Conservation (phyloP, 768 basidiomycete genomes). For the Amanita thiersii region DNA sequence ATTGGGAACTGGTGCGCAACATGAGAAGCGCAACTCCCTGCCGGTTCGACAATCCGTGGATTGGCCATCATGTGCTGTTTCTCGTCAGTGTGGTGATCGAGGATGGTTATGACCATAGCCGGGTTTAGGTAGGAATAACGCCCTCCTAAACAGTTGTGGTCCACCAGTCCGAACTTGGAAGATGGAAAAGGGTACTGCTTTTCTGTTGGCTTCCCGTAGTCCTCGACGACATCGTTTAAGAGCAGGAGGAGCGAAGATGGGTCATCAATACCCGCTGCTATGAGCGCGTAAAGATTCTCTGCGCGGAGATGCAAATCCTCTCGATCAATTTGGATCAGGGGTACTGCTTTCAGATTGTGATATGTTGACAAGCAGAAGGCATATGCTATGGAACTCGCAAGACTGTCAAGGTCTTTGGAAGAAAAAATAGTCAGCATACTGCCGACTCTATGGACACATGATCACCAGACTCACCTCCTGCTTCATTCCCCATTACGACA, state of each 20-base stretch:
- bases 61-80: slow-evolving; percentile 48
- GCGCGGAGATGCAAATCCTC: slow-evolving; percentile 71
- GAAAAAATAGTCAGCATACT: not conserved
- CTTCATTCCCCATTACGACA: slow-evolving; percentile 92
- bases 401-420: slow-evolving; percentile 82
- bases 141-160: slow-evolving; percentile 71
- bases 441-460: slow-evolving; percentile 1
- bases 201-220: not conserved
- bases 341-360: slow-evolving; percentile 49
- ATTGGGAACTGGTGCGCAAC: slow-evolving; percentile 25
- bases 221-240: slow-evolving; percentile 51
- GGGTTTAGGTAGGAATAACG: slow-evolving; percentile 32
- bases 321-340: slow-evolving; percentile 64
- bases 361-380: slow-evolving; percentile 64
- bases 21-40: slow-evolving; percentile 76
- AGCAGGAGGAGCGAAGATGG: slow-evolving; percentile 54
- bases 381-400: slow-evolving; percentile 81
- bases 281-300: slow-evolving; percentile 79
- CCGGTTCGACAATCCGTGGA: slow-evolving; percentile 61
- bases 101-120: slow-evolving; percentile 58
- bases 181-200: slow-evolving; percentile 37
- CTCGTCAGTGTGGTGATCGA: slow-evolving; percentile 95
- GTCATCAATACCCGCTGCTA: slow-evolving; percentile 43
- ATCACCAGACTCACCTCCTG: slow-evolving; percentile 59
- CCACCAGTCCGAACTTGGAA: slow-evolving; percentile 71